These are phyloP conservation scores for Basipetospora chlamydospora DNA, from an alignment of 2,329 filamentous ascomycete species.

Conservation along the genomic window DNA sequence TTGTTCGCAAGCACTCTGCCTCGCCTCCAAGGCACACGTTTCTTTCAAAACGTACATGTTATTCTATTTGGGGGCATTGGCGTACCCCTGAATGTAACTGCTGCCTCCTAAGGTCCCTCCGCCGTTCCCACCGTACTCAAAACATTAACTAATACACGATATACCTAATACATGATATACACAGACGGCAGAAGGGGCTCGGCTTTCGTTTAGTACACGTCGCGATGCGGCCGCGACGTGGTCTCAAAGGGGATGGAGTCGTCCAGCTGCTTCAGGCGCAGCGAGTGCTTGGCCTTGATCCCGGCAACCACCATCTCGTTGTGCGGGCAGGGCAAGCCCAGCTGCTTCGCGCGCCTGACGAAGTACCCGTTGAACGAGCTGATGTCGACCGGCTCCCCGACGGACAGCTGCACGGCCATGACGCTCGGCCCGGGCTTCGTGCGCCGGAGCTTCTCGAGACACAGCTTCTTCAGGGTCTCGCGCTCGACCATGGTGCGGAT, in stretches of 20 bases:
- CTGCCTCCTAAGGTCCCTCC: no score
- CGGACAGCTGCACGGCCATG: constrained; percentile 53
- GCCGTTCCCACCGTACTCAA: constrained; percentile 4
- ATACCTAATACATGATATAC: constrained; percentile 5
- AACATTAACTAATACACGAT: constrained; percentile 4
- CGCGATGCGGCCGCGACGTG: constrained; percentile 12
- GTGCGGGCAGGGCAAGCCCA: constrained; percentile 56
- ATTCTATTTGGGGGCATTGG: no score
- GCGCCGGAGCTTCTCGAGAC: constrained; percentile 42
- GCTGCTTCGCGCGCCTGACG: constrained; percentile 52
- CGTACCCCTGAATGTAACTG: no score
- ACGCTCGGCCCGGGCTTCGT: constrained; percentile 39
- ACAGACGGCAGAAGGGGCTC: no score
- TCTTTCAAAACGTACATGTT: no score
- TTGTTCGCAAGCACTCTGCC: no score
- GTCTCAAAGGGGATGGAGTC: constrained; percentile 20
- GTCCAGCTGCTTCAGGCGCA: constrained; percentile 17
- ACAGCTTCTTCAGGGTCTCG: constrained; percentile 43
- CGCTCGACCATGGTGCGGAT: constrained; percentile 41
- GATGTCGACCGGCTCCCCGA: constrained; percentile 55
- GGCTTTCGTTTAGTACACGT: constrained; percentile 3
- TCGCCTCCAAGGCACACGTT: no score
- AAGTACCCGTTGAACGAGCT: constrained; percentile 86
- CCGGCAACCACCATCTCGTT: constrained; percentile 61
- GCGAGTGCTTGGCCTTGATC: constrained; percentile 52